phyloP scores from a whole-genome alignment of 192 early-diverging fungal genomes.

The Haplosporangium gracile region DNA sequence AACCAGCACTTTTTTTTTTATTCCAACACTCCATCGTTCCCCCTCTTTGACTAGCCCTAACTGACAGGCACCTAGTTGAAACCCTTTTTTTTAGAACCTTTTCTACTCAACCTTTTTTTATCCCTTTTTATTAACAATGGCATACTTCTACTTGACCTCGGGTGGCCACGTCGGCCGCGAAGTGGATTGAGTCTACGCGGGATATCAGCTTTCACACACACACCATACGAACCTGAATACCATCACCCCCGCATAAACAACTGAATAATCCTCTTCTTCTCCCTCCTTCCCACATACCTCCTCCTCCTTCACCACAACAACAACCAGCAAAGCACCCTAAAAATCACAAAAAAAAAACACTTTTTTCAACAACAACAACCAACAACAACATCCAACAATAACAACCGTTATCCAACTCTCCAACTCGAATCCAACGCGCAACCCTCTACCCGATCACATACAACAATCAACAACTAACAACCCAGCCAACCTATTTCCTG shows the following conservation, averaged over 20 bases:
- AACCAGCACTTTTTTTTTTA: slow-evolving; percentile 7
- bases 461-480: not conserved
- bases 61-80: slow-evolving; percentile 53
- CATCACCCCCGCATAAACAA: slow-evolving; percentile 11
- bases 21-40: not conserved
- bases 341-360: slow-evolving; percentile 8
- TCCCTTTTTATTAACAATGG: slow-evolving; percentile 39
- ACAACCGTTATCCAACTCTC: too few relatives aligned
- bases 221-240: slow-evolving; percentile 18
- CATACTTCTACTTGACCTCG: slow-evolving; percentile 56
- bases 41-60: slow-evolving; percentile 48
- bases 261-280: not conserved
- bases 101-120: slow-evolving; percentile 12
- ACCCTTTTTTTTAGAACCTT: not conserved
- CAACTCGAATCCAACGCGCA: not conserved
- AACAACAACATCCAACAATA: not conserved
- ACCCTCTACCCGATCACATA: not conserved
- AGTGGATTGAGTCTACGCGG: slow-evolving; percentile 45
- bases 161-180: slow-evolving; percentile 59
- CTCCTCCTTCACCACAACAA: not conserved
- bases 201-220: slow-evolving; percentile 20
- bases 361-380: slow-evolving; percentile 2
- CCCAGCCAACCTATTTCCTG: not conserved
- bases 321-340: slow-evolving; percentile 1
- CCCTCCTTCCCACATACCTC: not conserved